Evolutionary conservation across 208 protist species (phyloP).

Genomic region (Leptomonas pyrrhocoris): DNA sequence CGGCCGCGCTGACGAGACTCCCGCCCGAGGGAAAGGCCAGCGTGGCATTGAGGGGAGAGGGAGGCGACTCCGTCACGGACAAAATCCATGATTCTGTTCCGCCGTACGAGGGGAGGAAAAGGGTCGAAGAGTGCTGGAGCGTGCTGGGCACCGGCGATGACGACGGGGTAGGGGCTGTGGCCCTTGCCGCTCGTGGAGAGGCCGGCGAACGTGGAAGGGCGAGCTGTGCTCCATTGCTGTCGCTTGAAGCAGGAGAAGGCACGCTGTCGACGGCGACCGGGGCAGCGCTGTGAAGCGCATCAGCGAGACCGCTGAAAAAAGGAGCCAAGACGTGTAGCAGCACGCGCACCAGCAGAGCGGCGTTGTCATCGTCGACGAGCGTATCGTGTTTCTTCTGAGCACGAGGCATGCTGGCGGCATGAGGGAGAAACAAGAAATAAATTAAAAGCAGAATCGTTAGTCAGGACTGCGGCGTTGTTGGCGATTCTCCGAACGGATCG

Average conservation of each 20-base stretch:
- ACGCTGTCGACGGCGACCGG: not conserved
- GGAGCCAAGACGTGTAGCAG: conserved; percentile 32
- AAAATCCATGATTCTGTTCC: not conserved
- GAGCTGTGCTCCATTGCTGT: not conserved
- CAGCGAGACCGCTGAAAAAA: conserved; percentile 14
- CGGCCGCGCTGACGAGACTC: not conserved
- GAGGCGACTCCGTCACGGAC: not conserved
- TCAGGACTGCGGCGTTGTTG: too few species aligned
- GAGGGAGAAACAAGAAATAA: too few species aligned
- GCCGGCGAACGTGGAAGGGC: not conserved
- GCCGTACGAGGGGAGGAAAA: too few species aligned
- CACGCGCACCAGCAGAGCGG: not conserved
- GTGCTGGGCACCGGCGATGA: not conserved
- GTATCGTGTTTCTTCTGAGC: not conserved
- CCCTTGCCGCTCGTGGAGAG: not conserved
- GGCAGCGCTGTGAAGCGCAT: conserved; percentile 5
- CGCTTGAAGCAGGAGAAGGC: not conserved
- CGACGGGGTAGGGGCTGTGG: not conserved
- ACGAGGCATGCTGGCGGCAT: not conserved
- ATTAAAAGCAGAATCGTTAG: too few species aligned
- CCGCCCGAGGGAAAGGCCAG: not conserved
- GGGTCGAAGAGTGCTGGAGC: not conserved
- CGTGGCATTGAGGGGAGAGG: not conserved
- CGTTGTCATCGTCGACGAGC: not conserved
- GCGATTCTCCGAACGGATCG: too few species aligned